Conservation (phyloP, 495 filamentous ascomycete genomes). For the Xylona heveae region DNA sequence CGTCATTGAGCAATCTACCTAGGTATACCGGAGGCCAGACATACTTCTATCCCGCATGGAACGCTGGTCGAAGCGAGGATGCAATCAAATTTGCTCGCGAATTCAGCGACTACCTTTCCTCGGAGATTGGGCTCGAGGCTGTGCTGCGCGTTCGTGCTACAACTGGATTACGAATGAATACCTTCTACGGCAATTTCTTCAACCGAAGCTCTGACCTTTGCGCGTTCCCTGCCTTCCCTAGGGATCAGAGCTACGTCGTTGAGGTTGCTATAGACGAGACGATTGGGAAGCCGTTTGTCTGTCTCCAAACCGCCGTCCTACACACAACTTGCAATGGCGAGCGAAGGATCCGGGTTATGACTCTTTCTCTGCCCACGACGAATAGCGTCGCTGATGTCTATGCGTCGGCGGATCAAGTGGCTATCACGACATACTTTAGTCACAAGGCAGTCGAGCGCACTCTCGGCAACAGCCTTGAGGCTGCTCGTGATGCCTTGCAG, state of each 20-base stretch:
- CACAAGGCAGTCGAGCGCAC: slow-evolving; percentile 94
- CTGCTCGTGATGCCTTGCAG: slow-evolving; percentile 75
- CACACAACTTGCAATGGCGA: slow-evolving; percentile 98
- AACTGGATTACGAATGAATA: slow-evolving; percentile 85
- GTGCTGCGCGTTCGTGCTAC: slow-evolving; percentile 90
- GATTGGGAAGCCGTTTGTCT: slow-evolving; percentile 79
- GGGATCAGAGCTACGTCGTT: slow-evolving; percentile 96
- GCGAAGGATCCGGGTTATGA: slow-evolving; percentile 83
- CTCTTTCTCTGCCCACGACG: slow-evolving; percentile 79
- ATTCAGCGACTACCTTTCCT: slow-evolving; percentile 87
- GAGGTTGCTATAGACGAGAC: slow-evolving; percentile 96
- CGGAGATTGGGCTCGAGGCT: slow-evolving; percentile 89
- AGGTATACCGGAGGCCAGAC: slow-evolving; percentile 95
- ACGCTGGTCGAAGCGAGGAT: slow-evolving; percentile 77
- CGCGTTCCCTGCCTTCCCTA: slow-evolving; percentile 91
- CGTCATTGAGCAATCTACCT: slow-evolving; percentile 81
- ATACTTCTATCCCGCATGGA: slow-evolving; percentile 97
- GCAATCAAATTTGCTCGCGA: slow-evolving; percentile 94
- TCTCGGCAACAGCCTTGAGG: slow-evolving; percentile 67
- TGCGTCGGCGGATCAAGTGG: slow-evolving; percentile 82
- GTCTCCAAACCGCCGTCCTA: slow-evolving; percentile 87
- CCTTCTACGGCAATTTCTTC: slow-evolving; percentile 99
- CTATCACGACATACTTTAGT: slow-evolving; percentile 82
- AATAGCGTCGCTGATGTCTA: slow-evolving; percentile 78
- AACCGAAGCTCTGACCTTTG: slow-evolving; percentile 93